These are phyloP conservation scores for Trichosporon ovoides DNA, from an alignment of 1,284 basidiomycete genomes.

Conservation along the genomic window DNA sequence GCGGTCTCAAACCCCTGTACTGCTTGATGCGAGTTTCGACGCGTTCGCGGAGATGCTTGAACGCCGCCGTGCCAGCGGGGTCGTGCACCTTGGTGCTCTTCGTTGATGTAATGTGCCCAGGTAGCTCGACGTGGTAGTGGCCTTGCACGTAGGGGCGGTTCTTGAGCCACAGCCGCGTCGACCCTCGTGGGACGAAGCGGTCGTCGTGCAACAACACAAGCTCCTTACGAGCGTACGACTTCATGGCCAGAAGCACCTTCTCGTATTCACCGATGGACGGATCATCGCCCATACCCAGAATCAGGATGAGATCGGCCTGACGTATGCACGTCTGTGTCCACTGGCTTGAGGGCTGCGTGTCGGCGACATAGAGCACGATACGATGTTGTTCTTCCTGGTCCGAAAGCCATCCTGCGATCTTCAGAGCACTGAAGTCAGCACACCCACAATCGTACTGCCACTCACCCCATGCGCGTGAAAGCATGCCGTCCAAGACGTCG, in stretches of 20 bases:
- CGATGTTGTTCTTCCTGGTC: slow-evolving; percentile 86
- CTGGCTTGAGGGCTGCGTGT: slow-evolving; percentile 82
- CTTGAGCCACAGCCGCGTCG: slow-evolving; percentile 95
- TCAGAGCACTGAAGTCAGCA: slow-evolving; percentile 61
- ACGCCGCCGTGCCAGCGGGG: slow-evolving; percentile 78
- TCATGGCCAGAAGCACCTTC: slow-evolving; percentile 74
- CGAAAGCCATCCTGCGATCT: slow-evolving; percentile 86
- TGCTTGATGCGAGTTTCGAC: slow-evolving; percentile 85
- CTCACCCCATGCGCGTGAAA: slow-evolving; percentile 72
- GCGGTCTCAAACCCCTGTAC: slow-evolving; percentile 67
- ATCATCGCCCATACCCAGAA: slow-evolving; percentile 95
- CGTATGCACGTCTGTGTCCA: slow-evolving; percentile 98
- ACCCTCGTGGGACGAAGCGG: slow-evolving; percentile 80
- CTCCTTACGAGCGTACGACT: slow-evolving; percentile 98
- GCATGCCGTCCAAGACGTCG: slow-evolving; percentile 84
- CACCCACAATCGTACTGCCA: neutral
- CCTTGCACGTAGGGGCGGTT: slow-evolving; percentile 83
- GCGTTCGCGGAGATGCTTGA: slow-evolving; percentile 70
- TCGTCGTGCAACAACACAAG: slow-evolving; percentile 90
- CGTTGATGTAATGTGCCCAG: slow-evolving; percentile 54
- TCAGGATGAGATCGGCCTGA: slow-evolving; percentile 93
- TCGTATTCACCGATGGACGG: slow-evolving; percentile 85
- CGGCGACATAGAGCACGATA: slow-evolving; percentile 87
- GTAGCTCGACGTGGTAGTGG: slow-evolving; percentile 47
- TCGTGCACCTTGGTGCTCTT: slow-evolving; percentile 64